Evolutionary conservation across 352 stramenopile genomes (phyloP).

Genomic region (Globisporangium lucens): DNA sequence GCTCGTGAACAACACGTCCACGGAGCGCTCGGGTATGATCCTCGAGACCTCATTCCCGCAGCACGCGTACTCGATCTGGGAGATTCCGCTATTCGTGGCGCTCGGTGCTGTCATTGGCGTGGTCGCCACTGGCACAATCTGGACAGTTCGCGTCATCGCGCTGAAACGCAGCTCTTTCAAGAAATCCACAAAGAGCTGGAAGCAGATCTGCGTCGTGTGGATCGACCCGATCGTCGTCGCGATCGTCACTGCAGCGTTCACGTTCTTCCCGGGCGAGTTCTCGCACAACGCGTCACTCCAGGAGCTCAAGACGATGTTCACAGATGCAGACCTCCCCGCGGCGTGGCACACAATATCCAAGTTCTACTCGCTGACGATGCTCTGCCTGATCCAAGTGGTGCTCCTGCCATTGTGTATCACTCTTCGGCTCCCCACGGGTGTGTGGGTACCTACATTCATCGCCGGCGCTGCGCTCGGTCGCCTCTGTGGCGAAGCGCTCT

Average conservation of each 20-base stretch:
- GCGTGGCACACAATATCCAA: conserved; percentile 57
- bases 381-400: conserved; percentile 52
- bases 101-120: conserved; percentile 62
- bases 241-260: conserved; percentile 57
- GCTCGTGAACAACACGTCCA: conserved; percentile 50
- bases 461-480: conserved; percentile 75
- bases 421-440: conserved; percentile 73
- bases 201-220: conserved; percentile 54
- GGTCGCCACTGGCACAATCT: conserved; percentile 53
- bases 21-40: conserved; percentile 43
- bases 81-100: conserved; percentile 66
- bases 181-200: conserved; percentile 45
- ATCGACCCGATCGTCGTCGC: conserved; percentile 64
- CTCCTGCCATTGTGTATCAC: conserved; percentile 82
- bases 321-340: conserved; percentile 34
- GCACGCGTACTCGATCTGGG: conserved; percentile 62
- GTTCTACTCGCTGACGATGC: conserved; percentile 54
- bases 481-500: conserved; percentile 66
- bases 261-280: conserved; percentile 74
- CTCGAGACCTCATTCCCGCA: conserved; percentile 47
- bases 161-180: conserved; percentile 30
- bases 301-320: conserved; percentile 67
- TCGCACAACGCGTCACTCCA: conserved; percentile 47
- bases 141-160: conserved; percentile 54
- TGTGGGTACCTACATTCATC: conserved; percentile 87